Conservation (phyloP, 2,329 filamentous ascomycete species). For the Calonectria hawksworthii region DNA sequence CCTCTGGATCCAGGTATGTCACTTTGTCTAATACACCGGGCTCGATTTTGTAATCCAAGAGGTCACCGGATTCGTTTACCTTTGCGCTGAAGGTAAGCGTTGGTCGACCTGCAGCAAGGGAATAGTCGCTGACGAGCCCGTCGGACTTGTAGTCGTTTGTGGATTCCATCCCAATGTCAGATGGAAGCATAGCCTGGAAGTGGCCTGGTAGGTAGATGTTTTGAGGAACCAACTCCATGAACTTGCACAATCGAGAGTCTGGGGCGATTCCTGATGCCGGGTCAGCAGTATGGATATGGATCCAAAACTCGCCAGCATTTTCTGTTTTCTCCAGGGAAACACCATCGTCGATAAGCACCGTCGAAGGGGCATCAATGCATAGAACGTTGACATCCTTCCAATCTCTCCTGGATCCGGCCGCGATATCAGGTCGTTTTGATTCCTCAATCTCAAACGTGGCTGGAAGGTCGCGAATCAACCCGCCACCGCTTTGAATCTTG, state of each 20-base stretch:
- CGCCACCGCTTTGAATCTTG: constrained; percentile 57
- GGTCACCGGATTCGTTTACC: constrained; percentile 65
- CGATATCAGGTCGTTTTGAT: constrained; percentile 58
- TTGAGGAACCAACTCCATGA: constrained; percentile 72
- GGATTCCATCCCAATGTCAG: constrained; percentile 47
- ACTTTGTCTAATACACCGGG: constrained; percentile 68
- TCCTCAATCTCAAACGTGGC: constrained; percentile 49
- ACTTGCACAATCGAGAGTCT: constrained; percentile 69
- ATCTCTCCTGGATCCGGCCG: constrained; percentile 67
- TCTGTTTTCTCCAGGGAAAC: constrained; percentile 76
- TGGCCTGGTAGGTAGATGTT: constrained; percentile 73
- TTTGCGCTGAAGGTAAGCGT: constrained; percentile 74
- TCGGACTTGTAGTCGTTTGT: constrained; percentile 50
- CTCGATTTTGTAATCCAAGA: constrained; percentile 68
- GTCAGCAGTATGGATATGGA: constrained; percentile 85
- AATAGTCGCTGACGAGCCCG: constrained; percentile 65
- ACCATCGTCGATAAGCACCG: constrained; percentile 84
- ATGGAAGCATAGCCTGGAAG: constrained; percentile 70
- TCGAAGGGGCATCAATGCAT: constrained; percentile 78
- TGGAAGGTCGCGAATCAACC: constrained; percentile 55
- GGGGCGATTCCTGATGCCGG: constrained; percentile 78
- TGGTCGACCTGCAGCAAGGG: constrained; percentile 64
- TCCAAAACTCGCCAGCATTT: constrained; percentile 73
- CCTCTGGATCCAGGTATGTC: constrained; percentile 68
- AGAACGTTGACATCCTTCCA: constrained; percentile 74